Evolutionary conservation across 208 protist species (phyloP).

Genomic region (Borovskyia barvae): DNA sequence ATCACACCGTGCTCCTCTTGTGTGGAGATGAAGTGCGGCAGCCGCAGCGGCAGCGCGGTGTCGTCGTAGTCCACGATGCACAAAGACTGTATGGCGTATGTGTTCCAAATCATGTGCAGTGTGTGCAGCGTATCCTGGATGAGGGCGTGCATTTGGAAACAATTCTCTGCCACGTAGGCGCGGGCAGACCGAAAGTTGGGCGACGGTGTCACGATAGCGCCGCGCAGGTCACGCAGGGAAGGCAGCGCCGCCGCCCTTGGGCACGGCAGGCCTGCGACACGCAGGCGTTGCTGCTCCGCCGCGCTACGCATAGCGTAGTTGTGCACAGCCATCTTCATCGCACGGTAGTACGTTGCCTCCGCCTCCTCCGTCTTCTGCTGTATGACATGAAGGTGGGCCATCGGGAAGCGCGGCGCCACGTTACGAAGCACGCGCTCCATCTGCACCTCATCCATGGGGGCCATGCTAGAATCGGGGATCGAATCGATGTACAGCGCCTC

Average conservation of each 20-base stretch:
- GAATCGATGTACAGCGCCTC: conserved; percentile 73
- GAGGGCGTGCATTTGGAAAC: conserved; percentile 86
- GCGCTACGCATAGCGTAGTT: conserved; percentile 62
- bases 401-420: conserved; percentile 74
- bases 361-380: conserved; percentile 70
- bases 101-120: conserved; percentile 78
- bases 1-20: conserved; percentile 58
- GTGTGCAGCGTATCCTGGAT: conserved; percentile 79
- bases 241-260: conserved; percentile 26
- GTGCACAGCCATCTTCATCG: conserved; percentile 78
- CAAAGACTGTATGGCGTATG: conserved; percentile 55
- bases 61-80: conserved; percentile 54
- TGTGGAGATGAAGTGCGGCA: conserved; percentile 65
- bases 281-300: conserved; percentile 64
- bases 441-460: conserved; percentile 77
- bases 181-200: conserved; percentile 70
- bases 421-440: conserved; percentile 83
- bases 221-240: conserved; percentile 56
- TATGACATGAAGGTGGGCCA: conserved; percentile 73
- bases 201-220: conserved; percentile 80
- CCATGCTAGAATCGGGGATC: conserved; percentile 49
- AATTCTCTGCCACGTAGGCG: conserved; percentile 76
- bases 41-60: conserved; percentile 59
- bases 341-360: conserved; percentile 77
- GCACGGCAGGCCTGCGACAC: conserved; percentile 17